A percentile compares a stretch with the other conserved stretches of the same genome.
These are phyloP conservation scores for Grosmannia serpens DNA, from an alignment of 2,329 filamentous ascomycete species.

Conservation along the genomic window DNA sequence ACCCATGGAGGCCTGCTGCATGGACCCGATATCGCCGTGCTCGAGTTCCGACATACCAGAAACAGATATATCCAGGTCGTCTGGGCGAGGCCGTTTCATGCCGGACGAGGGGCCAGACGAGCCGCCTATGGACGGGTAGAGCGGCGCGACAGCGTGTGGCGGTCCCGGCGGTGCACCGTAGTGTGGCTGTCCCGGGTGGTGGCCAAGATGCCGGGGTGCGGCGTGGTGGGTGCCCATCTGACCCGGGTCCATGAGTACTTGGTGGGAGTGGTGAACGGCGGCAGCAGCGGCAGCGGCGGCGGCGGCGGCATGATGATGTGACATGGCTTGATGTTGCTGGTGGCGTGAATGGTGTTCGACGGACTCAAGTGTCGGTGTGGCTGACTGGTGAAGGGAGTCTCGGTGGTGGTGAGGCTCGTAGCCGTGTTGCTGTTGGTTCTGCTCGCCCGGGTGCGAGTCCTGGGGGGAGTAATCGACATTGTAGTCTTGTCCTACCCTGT, in stretches of 20 bases:
- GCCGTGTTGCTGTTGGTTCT: conserved; percentile 37
- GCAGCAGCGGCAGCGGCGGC: not conserved
- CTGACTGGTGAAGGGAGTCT: conserved; percentile 36
- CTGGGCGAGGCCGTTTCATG: conserved; percentile 43
- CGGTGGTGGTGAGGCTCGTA: conserved; percentile 25
- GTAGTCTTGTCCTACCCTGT: conserved; percentile 58
- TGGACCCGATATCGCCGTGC: conserved; percentile 41
- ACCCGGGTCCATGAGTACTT: conserved; percentile 44
- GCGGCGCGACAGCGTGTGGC: conserved; percentile 32
- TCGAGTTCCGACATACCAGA: conserved; percentile 40
- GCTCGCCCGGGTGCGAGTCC: conserved; percentile 52
- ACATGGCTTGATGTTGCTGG: conserved; percentile 27
- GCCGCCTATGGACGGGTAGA: conserved; percentile 34
- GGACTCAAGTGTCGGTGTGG: conserved; percentile 32
- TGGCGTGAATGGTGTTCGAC: conserved; percentile 31
- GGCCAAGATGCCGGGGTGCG: conserved; percentile 31
- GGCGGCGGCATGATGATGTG: conserved; percentile 33
- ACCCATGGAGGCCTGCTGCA: conserved; percentile 42
- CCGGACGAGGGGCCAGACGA: conserved; percentile 17
- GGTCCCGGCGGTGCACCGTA: conserved; percentile 35
- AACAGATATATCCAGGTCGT: conserved; percentile 46
- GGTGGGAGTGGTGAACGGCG: conserved; percentile 32
- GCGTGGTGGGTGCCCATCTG: conserved; percentile 39
- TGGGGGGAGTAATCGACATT: conserved; percentile 65
- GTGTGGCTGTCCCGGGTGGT: conserved; percentile 39